Evolutionary conservation across 495 filamentous ascomycete genomes (phyloP).

Genomic region (Bombardia bombarda): DNA sequence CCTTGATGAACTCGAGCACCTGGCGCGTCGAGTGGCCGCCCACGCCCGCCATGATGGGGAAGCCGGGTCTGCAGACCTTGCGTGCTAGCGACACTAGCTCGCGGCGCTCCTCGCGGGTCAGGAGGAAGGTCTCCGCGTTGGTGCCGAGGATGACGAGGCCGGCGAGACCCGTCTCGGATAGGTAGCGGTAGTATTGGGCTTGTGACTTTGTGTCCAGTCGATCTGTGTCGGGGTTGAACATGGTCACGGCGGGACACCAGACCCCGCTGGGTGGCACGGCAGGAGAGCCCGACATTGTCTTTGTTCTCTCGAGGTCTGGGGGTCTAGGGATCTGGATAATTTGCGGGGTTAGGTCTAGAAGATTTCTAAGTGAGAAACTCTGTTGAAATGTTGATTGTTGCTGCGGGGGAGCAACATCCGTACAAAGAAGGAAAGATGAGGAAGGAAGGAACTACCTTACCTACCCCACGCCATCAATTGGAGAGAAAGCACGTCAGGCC

Average conservation of each 20-base stretch:
- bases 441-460: no score
- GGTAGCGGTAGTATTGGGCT: slow-evolving; percentile 47
- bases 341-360: no score
- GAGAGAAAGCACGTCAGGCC: no score
- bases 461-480: no score
- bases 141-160: slow-evolving; percentile 57
- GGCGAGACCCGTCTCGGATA: slow-evolving; percentile 40
- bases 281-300: no score
- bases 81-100: slow-evolving; percentile 45
- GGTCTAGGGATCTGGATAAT: no score
- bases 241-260: slow-evolving; percentile 40
- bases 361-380: no score
- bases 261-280: slow-evolving; percentile 35
- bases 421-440: no score
- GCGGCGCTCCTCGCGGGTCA: slow-evolving; percentile 52
- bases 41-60: slow-evolving; percentile 56
- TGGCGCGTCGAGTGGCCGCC: slow-evolving; percentile 59
- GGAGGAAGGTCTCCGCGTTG: slow-evolving; percentile 58
- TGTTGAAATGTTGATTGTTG: no score
- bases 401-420: no score
- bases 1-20: slow-evolving; percentile 48
- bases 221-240: slow-evolving; percentile 49
- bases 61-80: slow-evolving; percentile 39
- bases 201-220: slow-evolving; percentile 41
- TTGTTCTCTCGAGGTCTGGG: no score